A percentile compares a stretch with the other conserved stretches of the same genome.
phyloP scores from a whole-genome alignment of 164 flowering plant species.

The Amborella trichopoda region DNA sequence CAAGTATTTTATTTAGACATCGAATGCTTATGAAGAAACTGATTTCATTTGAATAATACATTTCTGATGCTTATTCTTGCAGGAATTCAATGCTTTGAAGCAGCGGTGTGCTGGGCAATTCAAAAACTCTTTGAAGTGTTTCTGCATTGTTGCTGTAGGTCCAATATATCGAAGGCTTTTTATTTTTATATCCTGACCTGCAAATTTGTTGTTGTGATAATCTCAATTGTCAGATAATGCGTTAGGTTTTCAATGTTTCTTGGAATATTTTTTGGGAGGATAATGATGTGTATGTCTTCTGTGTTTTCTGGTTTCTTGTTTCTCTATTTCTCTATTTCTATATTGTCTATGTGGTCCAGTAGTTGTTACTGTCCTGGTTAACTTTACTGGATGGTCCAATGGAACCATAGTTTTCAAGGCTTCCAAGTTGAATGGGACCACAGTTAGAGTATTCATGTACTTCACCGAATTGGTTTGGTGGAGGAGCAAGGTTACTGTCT shows the following conservation, averaged over 20 bases:
- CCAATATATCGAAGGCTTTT: background rate
- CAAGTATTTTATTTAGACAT: background rate
- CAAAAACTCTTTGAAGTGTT: slow-evolving; percentile 45
- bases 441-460: too few relatives aligned
- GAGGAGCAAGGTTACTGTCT: too few relatives aligned
- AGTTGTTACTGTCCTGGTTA: too few relatives aligned
- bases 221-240: too few relatives aligned
- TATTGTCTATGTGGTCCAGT: background rate
- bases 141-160: slow-evolving; percentile 52
- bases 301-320: background rate
- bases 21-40: background rate
- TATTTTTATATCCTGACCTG: background rate
- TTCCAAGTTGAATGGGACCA: too few relatives aligned
- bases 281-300: background rate
- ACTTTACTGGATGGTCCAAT: too few relatives aligned
- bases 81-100: slow-evolving; percentile 60
- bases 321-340: background rate
- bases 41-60: background rate
- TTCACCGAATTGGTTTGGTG: too few relatives aligned
- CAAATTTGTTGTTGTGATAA: too few relatives aligned
- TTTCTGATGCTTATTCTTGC: background rate
- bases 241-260: background rate
- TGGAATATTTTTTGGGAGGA: background rate
- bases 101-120: slow-evolving; percentile 38
- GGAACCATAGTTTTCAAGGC: too few relatives aligned